Evolutionary conservation across 805 yeast genomes (phyloP).

Genomic region (Candida pseudoglaebosa): DNA sequence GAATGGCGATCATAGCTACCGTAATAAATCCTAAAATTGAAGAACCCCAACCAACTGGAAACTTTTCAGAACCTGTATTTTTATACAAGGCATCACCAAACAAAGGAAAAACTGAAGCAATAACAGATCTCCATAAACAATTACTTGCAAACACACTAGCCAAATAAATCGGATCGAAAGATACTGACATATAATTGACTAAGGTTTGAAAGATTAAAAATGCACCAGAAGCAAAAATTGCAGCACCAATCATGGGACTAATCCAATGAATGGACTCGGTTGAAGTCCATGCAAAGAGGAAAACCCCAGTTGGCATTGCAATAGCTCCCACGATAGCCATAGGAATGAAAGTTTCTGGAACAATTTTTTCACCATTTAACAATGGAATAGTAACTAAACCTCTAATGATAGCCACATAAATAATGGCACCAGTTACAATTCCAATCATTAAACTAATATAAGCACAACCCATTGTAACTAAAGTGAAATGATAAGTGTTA

Average conservation of each 20-base stretch:
- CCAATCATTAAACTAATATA: conserved; percentile 49
- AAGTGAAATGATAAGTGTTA: conserved; percentile 43
- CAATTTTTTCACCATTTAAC: conserved; percentile 20
- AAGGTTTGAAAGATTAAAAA: conserved; percentile 47
- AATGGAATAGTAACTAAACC: conserved; percentile 16
- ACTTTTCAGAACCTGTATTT: conserved; percentile 43
- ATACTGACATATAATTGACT: conserved; percentile 44
- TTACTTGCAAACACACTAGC: conserved; percentile 60
- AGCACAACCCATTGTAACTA: conserved; percentile 45
- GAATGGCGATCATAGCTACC: conserved; percentile 41
- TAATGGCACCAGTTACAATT: conserved; percentile 31
- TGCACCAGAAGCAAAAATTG: conserved; percentile 34
- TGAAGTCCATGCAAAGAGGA: conserved; percentile 49
- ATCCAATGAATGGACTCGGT: conserved; percentile 43
- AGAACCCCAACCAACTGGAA: conserved; percentile 59
- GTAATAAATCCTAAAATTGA: conserved; percentile 41
- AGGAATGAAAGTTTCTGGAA: conserved; percentile 39
- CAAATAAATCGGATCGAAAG: conserved; percentile 42
- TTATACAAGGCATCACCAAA: conserved; percentile 58
- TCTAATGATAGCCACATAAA: conserved; percentile 24
- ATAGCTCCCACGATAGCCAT: conserved; percentile 37
- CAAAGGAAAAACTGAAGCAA: conserved; percentile 58
- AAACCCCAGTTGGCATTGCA: conserved; percentile 36
- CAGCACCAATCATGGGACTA: conserved; percentile 40
- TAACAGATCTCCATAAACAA: conserved; percentile 42